phyloP scores from a whole-genome alignment of 495 filamentous ascomycete species.

The Penicillium herquei region DNA sequence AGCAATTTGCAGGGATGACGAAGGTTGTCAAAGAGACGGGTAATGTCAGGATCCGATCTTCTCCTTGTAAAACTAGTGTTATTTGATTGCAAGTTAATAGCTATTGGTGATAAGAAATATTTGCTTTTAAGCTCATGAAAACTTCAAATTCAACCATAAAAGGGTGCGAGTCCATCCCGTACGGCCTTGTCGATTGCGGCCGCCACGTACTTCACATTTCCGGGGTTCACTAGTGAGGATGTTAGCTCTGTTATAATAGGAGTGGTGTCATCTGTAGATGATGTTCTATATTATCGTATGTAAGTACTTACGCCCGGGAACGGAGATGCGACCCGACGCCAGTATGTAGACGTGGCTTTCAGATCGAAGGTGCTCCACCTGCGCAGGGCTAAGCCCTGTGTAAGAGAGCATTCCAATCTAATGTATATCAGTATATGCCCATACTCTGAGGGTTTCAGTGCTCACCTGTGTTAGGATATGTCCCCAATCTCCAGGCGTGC shows the following conservation, averaged over 20 bases:
- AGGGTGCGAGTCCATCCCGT: neutral
- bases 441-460: neutral
- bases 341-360: conserved; percentile 6
- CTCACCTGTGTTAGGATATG: conserved; percentile 3
- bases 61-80: no score
- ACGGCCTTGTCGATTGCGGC: neutral
- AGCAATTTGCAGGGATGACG: no score
- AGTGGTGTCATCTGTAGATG: neutral
- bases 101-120: no score
- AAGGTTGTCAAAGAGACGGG: no score
- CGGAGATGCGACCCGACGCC: conserved; percentile 5
- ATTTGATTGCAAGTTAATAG: no score
- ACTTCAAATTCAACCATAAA: no score
- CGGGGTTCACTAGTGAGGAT: neutral
- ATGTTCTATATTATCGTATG: neutral
- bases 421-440: no score
- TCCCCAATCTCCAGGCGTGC: conserved; percentile 6
- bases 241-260: neutral
- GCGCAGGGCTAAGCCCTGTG: neutral
- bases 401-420: conserved; percentile 10
- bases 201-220: conserved; percentile 1
- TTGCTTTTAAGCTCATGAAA: no score
- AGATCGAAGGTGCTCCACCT: neutral
- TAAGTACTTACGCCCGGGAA: conserved; percentile 2
- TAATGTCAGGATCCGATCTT: no score